A percentile compares a stretch with the other conserved stretches of the same genome.
phyloP scores from a whole-genome alignment of 441 rosid species.

The Erysimum cheiri region DNA sequence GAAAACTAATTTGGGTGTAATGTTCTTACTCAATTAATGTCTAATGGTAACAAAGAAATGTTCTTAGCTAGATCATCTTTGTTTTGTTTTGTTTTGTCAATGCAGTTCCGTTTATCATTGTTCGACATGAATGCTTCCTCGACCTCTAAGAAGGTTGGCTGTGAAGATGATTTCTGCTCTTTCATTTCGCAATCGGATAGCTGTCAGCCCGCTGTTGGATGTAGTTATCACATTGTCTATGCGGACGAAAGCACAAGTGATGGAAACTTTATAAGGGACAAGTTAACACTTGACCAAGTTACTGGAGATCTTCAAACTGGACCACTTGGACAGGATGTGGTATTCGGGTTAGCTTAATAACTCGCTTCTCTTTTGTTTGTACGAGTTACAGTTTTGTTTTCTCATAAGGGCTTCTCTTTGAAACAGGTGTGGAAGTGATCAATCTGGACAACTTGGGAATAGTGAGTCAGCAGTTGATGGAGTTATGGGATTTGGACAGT shows the following conservation, averaged over 20 bases:
- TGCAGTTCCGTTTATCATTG: constrained; percentile 66
- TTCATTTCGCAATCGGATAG: constrained; percentile 52
- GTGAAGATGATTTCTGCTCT: constrained; percentile 70
- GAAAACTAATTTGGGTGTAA: constrained; percentile 83
- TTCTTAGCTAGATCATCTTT: constrained; percentile 4
- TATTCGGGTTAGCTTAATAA: constrained; percentile 68
- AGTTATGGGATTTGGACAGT: constrained; percentile 91
- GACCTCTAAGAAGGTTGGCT: constrained; percentile 55
- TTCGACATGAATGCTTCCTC: constrained; percentile 64
- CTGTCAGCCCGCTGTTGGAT: constrained; percentile 40
- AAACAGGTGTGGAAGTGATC: constrained; percentile 73
- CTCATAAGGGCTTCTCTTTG: constrained; percentile 21
- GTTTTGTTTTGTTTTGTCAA: neutral
- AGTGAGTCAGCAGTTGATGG: constrained; percentile 81
- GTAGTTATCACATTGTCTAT: constrained; percentile 71
- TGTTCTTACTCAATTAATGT: constrained; percentile 23
- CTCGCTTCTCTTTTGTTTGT: neutral
- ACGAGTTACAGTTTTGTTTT: constrained; percentile 38
- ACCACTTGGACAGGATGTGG: constrained; percentile 53
- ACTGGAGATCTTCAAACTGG: constrained; percentile 64
- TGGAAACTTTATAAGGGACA: constrained; percentile 75
- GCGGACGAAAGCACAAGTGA: constrained; percentile 92
- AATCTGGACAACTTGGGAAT: constrained; percentile 73
- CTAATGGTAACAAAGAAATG: constrained; percentile 1
- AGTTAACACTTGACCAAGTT: constrained; percentile 53